phyloP scores from a whole-genome alignment of 2,329 filamentous ascomycete genomes.

The Neofusicoccum laricinum region DNA sequence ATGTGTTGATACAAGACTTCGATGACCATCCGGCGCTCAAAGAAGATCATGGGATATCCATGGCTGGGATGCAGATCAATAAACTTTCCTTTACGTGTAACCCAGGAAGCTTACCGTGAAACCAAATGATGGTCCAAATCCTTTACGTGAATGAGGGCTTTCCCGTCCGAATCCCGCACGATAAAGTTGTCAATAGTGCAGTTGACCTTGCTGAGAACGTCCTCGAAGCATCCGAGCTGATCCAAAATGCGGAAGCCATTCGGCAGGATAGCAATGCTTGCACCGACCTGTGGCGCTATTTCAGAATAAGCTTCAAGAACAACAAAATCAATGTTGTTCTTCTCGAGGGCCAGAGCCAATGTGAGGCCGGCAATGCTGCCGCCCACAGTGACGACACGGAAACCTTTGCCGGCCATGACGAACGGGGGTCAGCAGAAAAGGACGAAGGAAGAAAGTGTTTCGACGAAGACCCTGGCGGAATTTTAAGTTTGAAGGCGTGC shows the following conservation, averaged over 20 bases:
- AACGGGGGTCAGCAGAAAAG: too few species aligned
- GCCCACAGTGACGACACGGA: constrained; percentile 9
- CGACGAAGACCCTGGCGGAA: too few species aligned
- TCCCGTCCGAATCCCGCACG: background rate
- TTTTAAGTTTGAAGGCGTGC: too few species aligned
- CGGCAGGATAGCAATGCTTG: constrained; percentile 21
- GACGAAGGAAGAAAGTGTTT: too few species aligned
- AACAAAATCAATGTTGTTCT: constrained; percentile 3
- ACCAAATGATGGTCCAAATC: background rate
- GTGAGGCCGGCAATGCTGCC: constrained; percentile 16
- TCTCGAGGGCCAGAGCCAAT: constrained; percentile 2
- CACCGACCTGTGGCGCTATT: constrained; percentile 23
- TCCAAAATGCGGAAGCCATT: constrained; percentile 24
- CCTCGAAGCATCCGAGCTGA: constrained; percentile 22
- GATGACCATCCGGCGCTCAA: constrained; percentile 15
- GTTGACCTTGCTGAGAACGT: background rate
- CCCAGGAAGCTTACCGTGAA: background rate
- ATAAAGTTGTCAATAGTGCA: background rate
- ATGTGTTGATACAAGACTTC: constrained; percentile 24
- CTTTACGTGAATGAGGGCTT: background rate
- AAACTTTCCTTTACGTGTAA: too few species aligned
- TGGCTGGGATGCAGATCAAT: background rate
- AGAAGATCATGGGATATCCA: constrained; percentile 17
- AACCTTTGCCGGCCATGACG: background rate
- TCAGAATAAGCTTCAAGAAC: constrained; percentile 22